Base-by-base conservation (phyloP, 1,139 yeast genomes). In the Chernovozyma aurita region DNA sequence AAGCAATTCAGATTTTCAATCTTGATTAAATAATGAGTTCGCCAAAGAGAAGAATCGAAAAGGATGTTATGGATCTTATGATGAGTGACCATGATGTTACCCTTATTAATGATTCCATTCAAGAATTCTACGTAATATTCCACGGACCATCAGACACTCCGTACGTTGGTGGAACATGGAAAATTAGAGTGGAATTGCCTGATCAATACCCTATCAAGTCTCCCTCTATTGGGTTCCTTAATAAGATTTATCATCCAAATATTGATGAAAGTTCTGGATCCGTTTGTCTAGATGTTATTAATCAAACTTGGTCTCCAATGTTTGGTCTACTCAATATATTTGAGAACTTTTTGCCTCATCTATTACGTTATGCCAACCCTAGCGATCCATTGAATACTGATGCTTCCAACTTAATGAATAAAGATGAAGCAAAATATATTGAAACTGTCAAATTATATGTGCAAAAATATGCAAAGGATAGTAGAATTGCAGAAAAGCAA, bases 221-320 rank as follows among this genome's bases (percentile, higher is more conserved):
- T 8, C 98, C 98, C 12, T 87, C 96, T 13, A 88, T 92, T 46
- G 97, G 97, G 3, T 92, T 92, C 56, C 80, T 80, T 39, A 92
- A 90, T 59, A 85, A 83, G 57, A 90, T 92, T 24, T 90, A 79
- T 59, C 98, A 92, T 55, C 98, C 98, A 5, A 92, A 92, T 55
- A 85, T 86, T 42, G 95, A 86, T 52, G 92, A 86, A 54, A 73
- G 79, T 21, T 83, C 95, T 3, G 98, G 98, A 0, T 81, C 95
- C 0, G 97, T 92, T 12, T 92, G 98, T 61, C 76, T 92, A 41
- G 98, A 92, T 55, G 98, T 92, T 25, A 90, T 92, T 47, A 92
- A 92, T 59, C 97, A 92, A 55, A 88, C 97, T 1, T 92, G 98
- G 98, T 85, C 95, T 31, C 98, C 98, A 2, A 85, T 92, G 90